Percentiles rank a stretch among this genome's conserved stretches.
These are phyloP conservation scores for Anthoceros angustus DNA, from an alignment of 225 moss, liverwort and hornwort species.

Conservation along the genomic window DNA sequence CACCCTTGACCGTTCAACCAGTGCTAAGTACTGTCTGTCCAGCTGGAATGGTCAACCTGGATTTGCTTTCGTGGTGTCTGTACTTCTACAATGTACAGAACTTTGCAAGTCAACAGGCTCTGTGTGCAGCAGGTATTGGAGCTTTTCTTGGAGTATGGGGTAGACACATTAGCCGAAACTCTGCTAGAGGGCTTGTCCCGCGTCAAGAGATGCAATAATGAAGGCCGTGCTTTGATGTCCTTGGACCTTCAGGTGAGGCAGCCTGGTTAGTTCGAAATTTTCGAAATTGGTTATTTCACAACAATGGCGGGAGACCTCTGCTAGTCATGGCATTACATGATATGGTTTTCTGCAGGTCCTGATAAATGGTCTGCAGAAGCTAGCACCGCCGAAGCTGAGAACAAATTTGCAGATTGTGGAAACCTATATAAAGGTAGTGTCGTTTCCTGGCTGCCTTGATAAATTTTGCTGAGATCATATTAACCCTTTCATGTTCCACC, in stretches of 20 bases:
- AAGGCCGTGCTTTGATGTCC: constrained; percentile 97
- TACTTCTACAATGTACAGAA: neutral
- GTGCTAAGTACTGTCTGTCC: too few species aligned
- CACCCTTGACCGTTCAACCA: too few species aligned
- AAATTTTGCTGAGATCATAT: neutral
- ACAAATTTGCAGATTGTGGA: neutral
- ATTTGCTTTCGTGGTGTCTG: neutral
- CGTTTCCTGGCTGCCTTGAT: neutral
- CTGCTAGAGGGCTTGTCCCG: constrained; percentile 85
- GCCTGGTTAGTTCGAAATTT: neutral
- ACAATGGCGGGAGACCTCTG: neutral
- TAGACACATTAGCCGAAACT: constrained; percentile 74
- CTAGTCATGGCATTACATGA: neutral
- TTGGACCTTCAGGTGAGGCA: constrained; percentile 79
- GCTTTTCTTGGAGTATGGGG: constrained; percentile 80
- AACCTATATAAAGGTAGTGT: neutral
- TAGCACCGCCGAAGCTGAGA: neutral
- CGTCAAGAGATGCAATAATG: constrained; percentile 84
- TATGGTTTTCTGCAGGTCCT: neutral
- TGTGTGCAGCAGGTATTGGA: constrained; percentile 49
- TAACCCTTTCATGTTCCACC: neutral
- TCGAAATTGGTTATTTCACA: neutral
- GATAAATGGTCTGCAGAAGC: neutral
- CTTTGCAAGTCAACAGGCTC: neutral
- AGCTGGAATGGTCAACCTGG: too few species aligned